These are phyloP conservation scores for Verticillium nonalfalfae DNA, from an alignment of 2,329 filamentous ascomycete species.

Conservation along the genomic window DNA sequence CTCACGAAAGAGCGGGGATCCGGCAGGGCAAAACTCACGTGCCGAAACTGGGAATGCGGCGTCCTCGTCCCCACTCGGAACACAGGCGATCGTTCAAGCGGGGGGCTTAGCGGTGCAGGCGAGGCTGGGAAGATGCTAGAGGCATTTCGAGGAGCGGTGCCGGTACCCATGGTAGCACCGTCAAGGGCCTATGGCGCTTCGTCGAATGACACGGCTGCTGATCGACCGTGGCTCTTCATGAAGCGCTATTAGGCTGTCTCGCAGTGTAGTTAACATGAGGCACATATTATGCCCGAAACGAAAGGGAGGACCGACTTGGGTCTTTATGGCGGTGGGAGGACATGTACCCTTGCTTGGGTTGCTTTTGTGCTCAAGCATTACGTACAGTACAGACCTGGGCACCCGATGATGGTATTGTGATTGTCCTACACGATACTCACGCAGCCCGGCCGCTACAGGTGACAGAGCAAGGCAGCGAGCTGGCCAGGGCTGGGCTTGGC, in stretches of 20 bases:
- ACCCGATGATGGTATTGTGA: no score
- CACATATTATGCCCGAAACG: neutral
- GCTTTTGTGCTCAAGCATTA: neutral
- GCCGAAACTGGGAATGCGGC: slow-evolving; percentile 94
- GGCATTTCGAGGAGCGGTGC: slow-evolving; percentile 33
- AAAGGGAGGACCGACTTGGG: neutral
- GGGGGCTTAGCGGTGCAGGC: slow-evolving; percentile 1
- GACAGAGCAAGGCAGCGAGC: neutral
- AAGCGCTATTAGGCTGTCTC: slow-evolving; percentile 1
- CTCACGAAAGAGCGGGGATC: slow-evolving; percentile 63
- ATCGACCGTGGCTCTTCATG: slow-evolving; percentile 34
- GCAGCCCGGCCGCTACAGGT: neutral
- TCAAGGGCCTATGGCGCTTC: slow-evolving; percentile 38
- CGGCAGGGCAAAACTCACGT: slow-evolving; percentile 68
- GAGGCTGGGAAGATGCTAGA: neutral
- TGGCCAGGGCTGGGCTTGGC: neutral
- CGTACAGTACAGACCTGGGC: no score
- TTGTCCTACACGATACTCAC: no score
- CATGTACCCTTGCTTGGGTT: neutral
- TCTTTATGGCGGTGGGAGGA: neutral
- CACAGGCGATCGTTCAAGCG: slow-evolving; percentile 7
- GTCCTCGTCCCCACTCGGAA: slow-evolving; percentile 61
- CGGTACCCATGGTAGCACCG: slow-evolving; percentile 59
- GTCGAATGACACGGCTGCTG: slow-evolving; percentile 16
- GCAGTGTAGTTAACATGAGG: neutral